Evolutionary conservation across 2,329 filamentous ascomycete species (phyloP).

Genomic region (Fusarium haematococcum): DNA sequence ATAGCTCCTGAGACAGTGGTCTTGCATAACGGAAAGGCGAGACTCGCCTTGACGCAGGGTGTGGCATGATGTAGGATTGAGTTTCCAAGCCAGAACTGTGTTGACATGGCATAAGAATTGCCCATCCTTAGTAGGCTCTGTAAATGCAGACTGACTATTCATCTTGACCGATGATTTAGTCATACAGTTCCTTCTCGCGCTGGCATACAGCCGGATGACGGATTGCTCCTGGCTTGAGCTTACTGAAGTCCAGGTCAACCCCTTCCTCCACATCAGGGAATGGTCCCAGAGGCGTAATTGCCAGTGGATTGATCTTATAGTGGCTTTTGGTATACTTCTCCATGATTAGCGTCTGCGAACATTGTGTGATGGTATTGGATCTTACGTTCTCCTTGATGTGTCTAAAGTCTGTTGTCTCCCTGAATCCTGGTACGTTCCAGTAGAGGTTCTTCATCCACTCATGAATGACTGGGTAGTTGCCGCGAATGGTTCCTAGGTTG

Average conservation of each 20-base stretch:
- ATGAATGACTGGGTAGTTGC: constrained; percentile 75
- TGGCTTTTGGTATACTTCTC: constrained; percentile 44
- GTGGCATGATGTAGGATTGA: neutral
- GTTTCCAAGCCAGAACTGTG: neutral
- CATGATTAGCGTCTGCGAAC: neutral
- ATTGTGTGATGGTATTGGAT: accelerated
- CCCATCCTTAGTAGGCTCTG: neutral
- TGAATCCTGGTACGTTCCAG: constrained; percentile 68
- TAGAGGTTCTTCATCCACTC: constrained; percentile 77
- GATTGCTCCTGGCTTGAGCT: constrained; percentile 36
- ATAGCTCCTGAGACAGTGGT: neutral
- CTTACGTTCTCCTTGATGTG: constrained; percentile 73
- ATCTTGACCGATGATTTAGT: neutral
- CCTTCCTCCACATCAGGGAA: constrained; percentile 41
- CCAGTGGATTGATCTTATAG: constrained; percentile 41
- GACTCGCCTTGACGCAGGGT: neutral
- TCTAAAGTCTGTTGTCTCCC: constrained; percentile 71
- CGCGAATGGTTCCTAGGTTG: constrained; percentile 72
- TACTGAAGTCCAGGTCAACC: constrained; percentile 34
- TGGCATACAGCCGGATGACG: constrained; percentile 40
- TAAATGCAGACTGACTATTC: too few relatives aligned
- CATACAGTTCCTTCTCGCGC: constrained; percentile 40
- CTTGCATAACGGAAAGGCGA: neutral
- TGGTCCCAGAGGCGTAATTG: constrained; percentile 44
- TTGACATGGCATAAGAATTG: neutral